A percentile compares a stretch with the other conserved stretches of the same genome.
These are phyloP conservation scores for Cordyceps javanica DNA, from an alignment of 2,329 filamentous ascomycete genomes.

Conservation along the genomic window DNA sequence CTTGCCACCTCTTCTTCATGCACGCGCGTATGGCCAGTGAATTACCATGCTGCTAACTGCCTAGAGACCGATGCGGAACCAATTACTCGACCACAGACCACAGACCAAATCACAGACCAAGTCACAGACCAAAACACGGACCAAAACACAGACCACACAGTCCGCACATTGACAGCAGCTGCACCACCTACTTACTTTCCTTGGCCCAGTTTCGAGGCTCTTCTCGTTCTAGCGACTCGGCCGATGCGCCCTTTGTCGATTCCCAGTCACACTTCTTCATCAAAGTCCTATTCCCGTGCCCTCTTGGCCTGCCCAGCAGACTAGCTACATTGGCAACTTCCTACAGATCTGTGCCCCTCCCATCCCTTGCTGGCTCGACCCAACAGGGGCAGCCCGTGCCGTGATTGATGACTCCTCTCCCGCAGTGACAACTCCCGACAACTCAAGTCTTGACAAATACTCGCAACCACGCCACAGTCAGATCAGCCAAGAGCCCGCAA, in stretches of 20 bases:
- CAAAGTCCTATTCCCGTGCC: neutral
- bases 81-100: no score
- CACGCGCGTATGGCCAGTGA: neutral
- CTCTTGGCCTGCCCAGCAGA: neutral
- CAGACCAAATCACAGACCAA: no score
- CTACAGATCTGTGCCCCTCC: constrained; percentile 2
- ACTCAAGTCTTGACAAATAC: neutral
- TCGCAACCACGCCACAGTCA: neutral
- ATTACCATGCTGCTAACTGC: no score
- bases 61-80: no score
- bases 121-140: neutral
- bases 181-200: neutral
- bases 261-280: neutral
- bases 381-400: neutral
- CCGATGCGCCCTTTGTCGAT: neutral
- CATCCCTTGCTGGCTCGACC: neutral
- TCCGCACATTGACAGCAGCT: no score
- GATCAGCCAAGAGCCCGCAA: neutral
- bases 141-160: no score
- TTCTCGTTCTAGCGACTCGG: neutral
- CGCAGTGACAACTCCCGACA: neutral
- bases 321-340: neutral
- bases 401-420: neutral
- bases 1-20: neutral
- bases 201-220: neutral